A percentile compares a stretch with the other conserved stretches of the same genome.
These are phyloP conservation scores for Coemansia sp. DNA, from an alignment of 192 early-diverging fungal species.

Conservation along the genomic window DNA sequence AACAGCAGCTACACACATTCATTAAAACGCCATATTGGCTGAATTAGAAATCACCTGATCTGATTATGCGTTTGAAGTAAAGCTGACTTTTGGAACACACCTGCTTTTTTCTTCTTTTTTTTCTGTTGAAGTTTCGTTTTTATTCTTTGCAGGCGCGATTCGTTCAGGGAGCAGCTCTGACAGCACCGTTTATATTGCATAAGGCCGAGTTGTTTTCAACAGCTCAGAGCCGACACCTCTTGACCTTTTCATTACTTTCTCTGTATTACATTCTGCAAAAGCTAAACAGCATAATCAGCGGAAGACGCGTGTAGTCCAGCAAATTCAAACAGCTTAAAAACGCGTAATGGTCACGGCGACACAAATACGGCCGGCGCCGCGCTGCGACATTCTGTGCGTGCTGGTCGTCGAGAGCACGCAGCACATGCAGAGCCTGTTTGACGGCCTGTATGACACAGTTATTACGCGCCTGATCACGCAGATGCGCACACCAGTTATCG, in stretches of 20 bases:
- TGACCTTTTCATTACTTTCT: neutral
- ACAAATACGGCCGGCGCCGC: conserved; percentile 45
- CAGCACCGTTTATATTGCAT: neutral
- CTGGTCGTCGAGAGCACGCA: conserved; percentile 52
- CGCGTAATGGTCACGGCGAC: conserved; percentile 35
- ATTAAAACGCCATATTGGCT: too few species aligned
- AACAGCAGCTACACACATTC: too few species aligned
- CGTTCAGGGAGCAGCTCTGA: neutral
- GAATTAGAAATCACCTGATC: too few species aligned
- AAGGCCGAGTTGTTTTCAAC: neutral
- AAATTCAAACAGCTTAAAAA: neutral
- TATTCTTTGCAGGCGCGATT: neutral
- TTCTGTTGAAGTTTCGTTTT: neutral
- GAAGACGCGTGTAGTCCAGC: neutral
- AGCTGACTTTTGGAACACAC: too few species aligned
- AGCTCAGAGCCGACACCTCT: neutral
- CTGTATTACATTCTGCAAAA: too few species aligned
- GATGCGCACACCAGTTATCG: conserved; percentile 36
- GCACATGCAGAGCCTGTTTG: conserved; percentile 43
- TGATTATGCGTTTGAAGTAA: too few species aligned
- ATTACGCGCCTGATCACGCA: conserved; percentile 45
- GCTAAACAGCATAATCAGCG: neutral
- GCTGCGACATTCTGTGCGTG: conserved; percentile 52
- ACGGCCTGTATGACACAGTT: conserved; percentile 45
- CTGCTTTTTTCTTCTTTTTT: too few species aligned